Evolutionary conservation across 208 protist genomes (phyloP), one percentile per base, ranked within the genome.

Genomic region (Acanthamoeba castellanii): DNA sequence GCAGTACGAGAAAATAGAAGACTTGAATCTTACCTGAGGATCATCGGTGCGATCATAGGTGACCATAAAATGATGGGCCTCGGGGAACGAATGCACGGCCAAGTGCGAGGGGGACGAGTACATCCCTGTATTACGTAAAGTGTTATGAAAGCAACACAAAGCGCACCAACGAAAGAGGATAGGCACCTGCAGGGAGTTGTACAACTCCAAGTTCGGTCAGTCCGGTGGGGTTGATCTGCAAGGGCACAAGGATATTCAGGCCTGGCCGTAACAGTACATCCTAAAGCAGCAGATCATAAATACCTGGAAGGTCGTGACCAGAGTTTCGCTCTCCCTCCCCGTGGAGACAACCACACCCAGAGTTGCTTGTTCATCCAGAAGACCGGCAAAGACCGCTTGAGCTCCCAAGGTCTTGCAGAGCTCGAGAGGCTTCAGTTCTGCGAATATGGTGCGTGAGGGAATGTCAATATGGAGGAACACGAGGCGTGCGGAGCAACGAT

Each of bases 221-320:
- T 0, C 78, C 78, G 5, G 78, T 87, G 18, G 78, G 78, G 20
- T 87, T 87, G 42, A 87, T 87, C 78, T 87, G 78, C 78, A 61
- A 16, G 76, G 4, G 16, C 50, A n/a, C 8, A 45, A 81, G 32
- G 7, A 8, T n/a, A 32, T 25, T 6, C 16, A 22, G 5, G 34
- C 50, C 7, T 20, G 50, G 50, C 14, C 50, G 50, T 18, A 72
- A 20, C 9, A 20, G 30, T 1, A 72, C 0, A 16, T 72, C 14
- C 66, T 2, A 27, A 34, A 32, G 30, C 9, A n/a, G 30, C 66
- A 1, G 0, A 72, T 37, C 20, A 20, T 11, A 11, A 18, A 32
- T 34, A 87, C 78, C 52, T 87, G 78, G 78, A 87, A 87, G 32
- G 47, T 61, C 20, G 78, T 87, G 78, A 87, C 78, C 22, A 87